A percentile compares a stretch with the other conserved stretches of the same genome.
Conservation (phyloP, 1,139 yeast species). For the Debaryomyces nepalensis region DNA sequence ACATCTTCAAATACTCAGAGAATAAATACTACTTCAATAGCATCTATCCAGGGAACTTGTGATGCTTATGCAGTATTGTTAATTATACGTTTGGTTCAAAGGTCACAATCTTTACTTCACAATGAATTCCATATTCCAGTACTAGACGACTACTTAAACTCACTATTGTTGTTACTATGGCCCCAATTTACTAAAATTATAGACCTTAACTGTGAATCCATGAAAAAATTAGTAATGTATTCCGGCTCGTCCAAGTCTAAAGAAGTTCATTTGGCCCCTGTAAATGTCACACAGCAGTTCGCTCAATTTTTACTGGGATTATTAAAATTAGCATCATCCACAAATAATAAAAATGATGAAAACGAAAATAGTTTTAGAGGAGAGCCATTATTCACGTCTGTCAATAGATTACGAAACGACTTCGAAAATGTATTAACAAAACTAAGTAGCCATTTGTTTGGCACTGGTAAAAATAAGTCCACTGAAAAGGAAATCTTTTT, state of each 20-base stretch:
- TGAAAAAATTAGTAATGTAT: conserved; percentile 48
- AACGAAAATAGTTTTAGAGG: conserved; percentile 34
- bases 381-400: conserved; percentile 77
- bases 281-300: conserved; percentile 72
- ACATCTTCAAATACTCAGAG: conserved; percentile 24
- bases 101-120: conserved; percentile 64
- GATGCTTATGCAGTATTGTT: conserved; percentile 82
- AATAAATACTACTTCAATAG: conserved; percentile 22
- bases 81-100: conserved; percentile 74
- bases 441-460: conserved; percentile 50
- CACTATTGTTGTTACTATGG: conserved; percentile 74
- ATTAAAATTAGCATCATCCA: conserved; percentile 53
- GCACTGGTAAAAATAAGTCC: conserved; percentile 41
- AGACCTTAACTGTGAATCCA: conserved; percentile 75
- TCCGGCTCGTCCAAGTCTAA: conserved; percentile 23
- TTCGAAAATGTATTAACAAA: conserved; percentile 81
- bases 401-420: conserved; percentile 72
- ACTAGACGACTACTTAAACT: conserved; percentile 73
- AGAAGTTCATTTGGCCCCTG: conserved; percentile 57
- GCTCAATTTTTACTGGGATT: conserved; percentile 77
- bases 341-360: conserved; percentile 18
- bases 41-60: conserved; percentile 40
- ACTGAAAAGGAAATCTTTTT: conserved; percentile 69
- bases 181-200: conserved; percentile 80
- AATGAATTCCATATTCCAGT: conserved; percentile 70